Conservation (phyloP, 169 alveolate species). For the Sarcocystis neurona region DNA sequence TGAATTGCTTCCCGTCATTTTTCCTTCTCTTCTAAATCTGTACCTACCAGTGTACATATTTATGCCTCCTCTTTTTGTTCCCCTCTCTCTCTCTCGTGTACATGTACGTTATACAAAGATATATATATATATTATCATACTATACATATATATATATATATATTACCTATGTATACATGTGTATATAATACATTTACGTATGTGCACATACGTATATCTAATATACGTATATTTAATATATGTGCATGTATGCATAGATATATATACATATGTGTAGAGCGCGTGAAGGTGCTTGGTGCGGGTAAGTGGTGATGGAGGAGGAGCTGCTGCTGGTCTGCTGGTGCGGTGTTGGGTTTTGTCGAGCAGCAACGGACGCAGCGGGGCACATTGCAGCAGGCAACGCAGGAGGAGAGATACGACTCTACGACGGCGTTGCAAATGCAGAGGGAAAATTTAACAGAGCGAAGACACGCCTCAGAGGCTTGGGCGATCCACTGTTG, state of each 20-base stretch:
- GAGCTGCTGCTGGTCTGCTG: neutral
- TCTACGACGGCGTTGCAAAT: conserved; percentile 73
- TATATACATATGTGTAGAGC: too few relatives aligned
- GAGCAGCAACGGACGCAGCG: conserved; percentile 67
- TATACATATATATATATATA: too few relatives aligned
- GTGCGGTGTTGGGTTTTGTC: neutral
- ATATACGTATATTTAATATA: neutral
- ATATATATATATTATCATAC: too few relatives aligned
- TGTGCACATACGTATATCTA: neutral
- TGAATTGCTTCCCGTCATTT: neutral
- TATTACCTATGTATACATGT: neutral
- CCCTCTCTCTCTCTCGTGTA: neutral
- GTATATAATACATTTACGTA: neutral
- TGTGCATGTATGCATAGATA: too few relatives aligned
- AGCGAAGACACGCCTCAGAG: conserved; percentile 69
- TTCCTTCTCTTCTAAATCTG: neutral
- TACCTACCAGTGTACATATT: neutral
- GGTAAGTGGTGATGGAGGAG: too few relatives aligned
- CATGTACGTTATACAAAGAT: neutral
- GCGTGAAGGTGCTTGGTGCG: too few relatives aligned
- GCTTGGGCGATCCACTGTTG: conserved; percentile 67
- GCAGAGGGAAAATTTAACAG: conserved; percentile 70
- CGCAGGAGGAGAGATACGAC: conserved; percentile 70
- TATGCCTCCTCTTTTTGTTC: neutral
- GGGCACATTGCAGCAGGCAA: conserved; percentile 74